These are phyloP conservation scores for Penicillium coprophilum DNA, from an alignment of 495 filamentous ascomycete genomes.

Conservation along the genomic window DNA sequence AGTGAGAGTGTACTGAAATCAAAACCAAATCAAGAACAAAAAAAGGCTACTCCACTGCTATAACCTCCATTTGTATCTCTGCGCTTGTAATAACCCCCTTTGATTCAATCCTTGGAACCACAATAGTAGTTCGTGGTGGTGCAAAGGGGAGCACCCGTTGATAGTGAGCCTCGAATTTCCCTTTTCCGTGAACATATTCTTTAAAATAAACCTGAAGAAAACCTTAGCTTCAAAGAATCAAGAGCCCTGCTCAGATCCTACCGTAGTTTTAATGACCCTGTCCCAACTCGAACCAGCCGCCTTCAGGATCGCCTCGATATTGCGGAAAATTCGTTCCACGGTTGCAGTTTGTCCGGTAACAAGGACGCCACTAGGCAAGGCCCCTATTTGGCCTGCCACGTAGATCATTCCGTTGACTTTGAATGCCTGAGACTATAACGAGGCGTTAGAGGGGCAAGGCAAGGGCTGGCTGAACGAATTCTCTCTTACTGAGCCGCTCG, in stretches of 20 bases:
- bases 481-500: constrained; percentile 1
- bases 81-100: too few relatives aligned
- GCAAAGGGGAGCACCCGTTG: constrained; percentile 2
- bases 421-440: constrained; percentile 3
- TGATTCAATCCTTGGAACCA: background rate
- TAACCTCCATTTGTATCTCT: constrained; percentile 1
- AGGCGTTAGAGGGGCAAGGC: background rate
- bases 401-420: constrained; percentile 6
- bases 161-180: background rate
- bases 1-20: background rate
- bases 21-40: background rate
- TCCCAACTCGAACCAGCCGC: background rate
- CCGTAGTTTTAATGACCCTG: constrained; percentile 2
- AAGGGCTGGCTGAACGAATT: background rate
- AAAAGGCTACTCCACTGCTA: background rate
- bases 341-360: background rate
- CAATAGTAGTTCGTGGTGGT: background rate
- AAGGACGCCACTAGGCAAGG: background rate
- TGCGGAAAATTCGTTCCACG: background rate
- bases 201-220: background rate
- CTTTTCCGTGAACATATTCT: background rate
- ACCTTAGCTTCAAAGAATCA: background rate
- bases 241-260: background rate
- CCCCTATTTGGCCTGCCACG: background rate
- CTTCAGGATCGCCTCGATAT: constrained; percentile 4